Evolutionary conservation across 495 filamentous ascomycete genomes (phyloP).

Genomic region (Hypomontagnella monticulosa): DNA sequence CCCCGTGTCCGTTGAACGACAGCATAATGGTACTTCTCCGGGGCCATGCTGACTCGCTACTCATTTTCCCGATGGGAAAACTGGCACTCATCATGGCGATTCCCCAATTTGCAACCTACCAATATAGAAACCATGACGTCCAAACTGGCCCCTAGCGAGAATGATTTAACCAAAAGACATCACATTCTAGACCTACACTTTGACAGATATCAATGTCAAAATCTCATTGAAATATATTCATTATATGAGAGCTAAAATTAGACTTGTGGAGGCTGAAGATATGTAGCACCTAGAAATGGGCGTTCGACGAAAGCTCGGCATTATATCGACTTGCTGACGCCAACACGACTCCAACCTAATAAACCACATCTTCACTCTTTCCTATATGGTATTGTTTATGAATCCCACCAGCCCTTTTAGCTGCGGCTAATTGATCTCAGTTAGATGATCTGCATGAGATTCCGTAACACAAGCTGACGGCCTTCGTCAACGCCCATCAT

Average conservation of each 20-base stretch:
- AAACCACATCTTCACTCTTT: conserved; percentile 6
- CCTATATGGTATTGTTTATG: conserved; percentile 10
- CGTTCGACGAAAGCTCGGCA: conserved; percentile 5
- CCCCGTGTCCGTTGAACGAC: too few relatives aligned
- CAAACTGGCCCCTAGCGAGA: neutral
- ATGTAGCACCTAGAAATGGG: neutral
- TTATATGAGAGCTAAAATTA: conserved; percentile 19
- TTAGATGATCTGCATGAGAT: conserved; percentile 15
- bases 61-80: too few relatives aligned
- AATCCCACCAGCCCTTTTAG: neutral
- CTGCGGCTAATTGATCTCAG: conserved; percentile 17
- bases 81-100: too few relatives aligned
- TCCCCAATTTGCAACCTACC: too few relatives aligned
- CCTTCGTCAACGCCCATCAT: conserved; percentile 3
- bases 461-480: conserved; percentile 3
- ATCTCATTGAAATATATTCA: neutral
- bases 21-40: too few relatives aligned
- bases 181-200: neutral
- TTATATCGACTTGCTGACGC: conserved; percentile 31
- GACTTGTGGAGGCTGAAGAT: conserved; percentile 24
- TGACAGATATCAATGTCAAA: neutral
- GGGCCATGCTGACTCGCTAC: too few relatives aligned
- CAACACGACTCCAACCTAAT: conserved; percentile 12
- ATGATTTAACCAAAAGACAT: neutral
- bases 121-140: neutral